These are phyloP conservation scores for Calamus simplicifolius DNA, from an alignment of 176 grass and related monocot species.

Conservation along the genomic window DNA sequence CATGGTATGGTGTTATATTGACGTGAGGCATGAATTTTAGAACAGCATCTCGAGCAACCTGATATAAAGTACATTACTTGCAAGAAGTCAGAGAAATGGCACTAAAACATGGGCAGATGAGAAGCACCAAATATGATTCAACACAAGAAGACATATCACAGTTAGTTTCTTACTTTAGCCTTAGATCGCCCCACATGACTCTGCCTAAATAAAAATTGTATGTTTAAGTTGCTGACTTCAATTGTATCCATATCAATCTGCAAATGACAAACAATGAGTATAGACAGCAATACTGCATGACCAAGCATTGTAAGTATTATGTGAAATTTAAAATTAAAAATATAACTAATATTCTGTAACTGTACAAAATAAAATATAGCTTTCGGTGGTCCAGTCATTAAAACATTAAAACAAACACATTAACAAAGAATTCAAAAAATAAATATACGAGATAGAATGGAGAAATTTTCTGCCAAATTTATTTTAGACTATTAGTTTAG, in stretches of 20 bases:
- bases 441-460: no score
- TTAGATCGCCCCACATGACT: conserved; percentile 95
- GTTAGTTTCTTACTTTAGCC: conserved; percentile 58
- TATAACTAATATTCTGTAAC: no score
- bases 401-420: no score
- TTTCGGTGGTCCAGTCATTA: no score
- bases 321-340: no score
- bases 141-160: conserved; percentile 5
- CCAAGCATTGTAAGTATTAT: no score
- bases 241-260: conserved; percentile 99
- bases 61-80: conserved; percentile 6
- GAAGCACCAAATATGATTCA: background rate
- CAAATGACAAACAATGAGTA: conserved; percentile 11
- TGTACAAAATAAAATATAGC: no score
- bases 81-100: conserved; percentile 6
- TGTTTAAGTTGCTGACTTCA: conserved; percentile 96
- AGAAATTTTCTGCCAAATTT: no score
- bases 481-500: no score
- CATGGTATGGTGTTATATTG: conserved; percentile 75
- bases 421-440: no score
- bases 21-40: conserved; percentile 80
- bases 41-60: conserved; percentile 90
- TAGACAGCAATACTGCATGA: background rate
- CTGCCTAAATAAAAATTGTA: conserved; percentile 97
- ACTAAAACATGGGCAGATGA: background rate